Evolutionary conservation across 192 early-diverging fungal species (phyloP).

Genomic region (Backusella psychrophila): DNA sequence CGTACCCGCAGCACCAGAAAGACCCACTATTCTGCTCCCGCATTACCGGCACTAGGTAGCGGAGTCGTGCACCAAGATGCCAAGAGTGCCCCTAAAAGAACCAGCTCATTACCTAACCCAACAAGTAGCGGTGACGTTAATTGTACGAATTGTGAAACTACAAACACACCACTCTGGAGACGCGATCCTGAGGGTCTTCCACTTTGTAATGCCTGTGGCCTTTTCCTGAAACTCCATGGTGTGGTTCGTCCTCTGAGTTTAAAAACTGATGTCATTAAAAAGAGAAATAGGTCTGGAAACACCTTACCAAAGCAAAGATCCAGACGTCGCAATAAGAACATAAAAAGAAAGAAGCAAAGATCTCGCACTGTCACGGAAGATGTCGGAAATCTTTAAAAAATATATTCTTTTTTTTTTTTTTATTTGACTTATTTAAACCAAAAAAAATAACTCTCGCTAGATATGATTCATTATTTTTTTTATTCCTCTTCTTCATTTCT

Average conservation of each 20-base stretch:
- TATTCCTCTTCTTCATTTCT: constrained; percentile 10
- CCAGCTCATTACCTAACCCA: constrained; percentile 6
- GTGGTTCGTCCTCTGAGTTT: constrained; percentile 75
- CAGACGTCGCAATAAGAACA: constrained; percentile 3
- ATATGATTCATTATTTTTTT: background rate
- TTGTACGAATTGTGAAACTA: constrained; percentile 84
- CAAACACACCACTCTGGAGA: constrained; percentile 89
- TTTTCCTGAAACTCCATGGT: constrained; percentile 93
- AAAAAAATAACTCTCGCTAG: background rate
- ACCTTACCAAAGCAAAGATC: background rate
- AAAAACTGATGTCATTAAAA: constrained; percentile 81
- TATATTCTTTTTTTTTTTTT: background rate
- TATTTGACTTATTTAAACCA: background rate
- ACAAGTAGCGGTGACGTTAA: background rate
- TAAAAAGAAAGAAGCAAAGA: constrained; percentile 5
- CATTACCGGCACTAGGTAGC: background rate
- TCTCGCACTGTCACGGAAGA: constrained; percentile 6
- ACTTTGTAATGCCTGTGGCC: constrained; percentile 93
- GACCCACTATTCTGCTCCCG: background rate
- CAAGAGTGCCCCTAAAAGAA: background rate
- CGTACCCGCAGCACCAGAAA: background rate
- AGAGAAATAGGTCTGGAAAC: constrained; percentile 66
- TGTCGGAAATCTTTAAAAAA: background rate
- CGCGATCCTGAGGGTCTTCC: constrained; percentile 76
- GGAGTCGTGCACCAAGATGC: background rate